A percentile compares a stretch with the other conserved stretches of the same genome.
phyloP scores from a whole-genome alignment of 83 land plant genomes.

The Larix sibirica region DNA sequence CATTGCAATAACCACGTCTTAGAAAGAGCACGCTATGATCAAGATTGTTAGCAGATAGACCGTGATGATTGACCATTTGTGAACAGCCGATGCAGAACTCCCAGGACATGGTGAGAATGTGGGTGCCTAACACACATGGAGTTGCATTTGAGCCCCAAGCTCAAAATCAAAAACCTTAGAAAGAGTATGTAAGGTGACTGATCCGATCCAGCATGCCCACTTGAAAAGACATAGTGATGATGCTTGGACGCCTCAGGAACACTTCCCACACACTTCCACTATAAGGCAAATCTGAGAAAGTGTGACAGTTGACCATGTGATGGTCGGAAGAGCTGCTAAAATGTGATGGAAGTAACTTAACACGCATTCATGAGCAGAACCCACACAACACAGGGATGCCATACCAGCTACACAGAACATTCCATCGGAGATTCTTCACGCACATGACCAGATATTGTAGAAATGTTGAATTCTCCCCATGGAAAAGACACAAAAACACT shows the following conservation, averaged over 20 bases:
- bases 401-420: not conserved
- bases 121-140: too few relatives aligned
- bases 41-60: too few relatives aligned
- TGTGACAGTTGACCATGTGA: not conserved
- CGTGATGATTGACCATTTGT: too few relatives aligned
- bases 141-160: not conserved
- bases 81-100: too few relatives aligned
- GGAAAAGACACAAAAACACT: slow-evolving; percentile 17
- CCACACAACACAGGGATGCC: not conserved
- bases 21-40: too few relatives aligned
- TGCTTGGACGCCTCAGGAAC: not conserved
- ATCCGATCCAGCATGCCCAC: slow-evolving; percentile 13
- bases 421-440: not conserved
- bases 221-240: not conserved
- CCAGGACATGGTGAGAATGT: too few relatives aligned
- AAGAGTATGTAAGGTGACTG: slow-evolving; percentile 19
- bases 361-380: not conserved
- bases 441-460: not conserved
- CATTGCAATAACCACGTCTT: not conserved
- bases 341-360: not conserved
- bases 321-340: not conserved
- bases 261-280: not conserved
- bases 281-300: not conserved
- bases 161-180: not conserved
- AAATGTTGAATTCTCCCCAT: not conserved